Conservation (phyloP, 352 stramenopile species). For the Phytophthora pinifolia region DNA sequence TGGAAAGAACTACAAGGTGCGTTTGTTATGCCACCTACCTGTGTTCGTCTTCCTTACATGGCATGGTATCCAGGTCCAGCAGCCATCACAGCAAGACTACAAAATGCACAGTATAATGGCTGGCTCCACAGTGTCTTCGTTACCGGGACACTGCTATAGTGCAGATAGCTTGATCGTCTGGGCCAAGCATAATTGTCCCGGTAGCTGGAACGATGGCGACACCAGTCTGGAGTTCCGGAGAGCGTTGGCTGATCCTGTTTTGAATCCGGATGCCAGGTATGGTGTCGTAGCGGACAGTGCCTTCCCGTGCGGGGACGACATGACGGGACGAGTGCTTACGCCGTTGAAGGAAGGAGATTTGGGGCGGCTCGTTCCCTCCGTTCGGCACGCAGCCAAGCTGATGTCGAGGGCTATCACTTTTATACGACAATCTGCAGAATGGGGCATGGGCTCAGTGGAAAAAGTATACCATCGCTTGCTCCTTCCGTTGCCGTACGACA, state of each 20-base stretch:
- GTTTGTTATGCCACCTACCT: too few species aligned
- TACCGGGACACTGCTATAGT: slow-evolving; percentile 14
- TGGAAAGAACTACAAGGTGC: not conserved
- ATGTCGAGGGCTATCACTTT: not conserved
- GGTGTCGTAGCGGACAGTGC: slow-evolving; percentile 8
- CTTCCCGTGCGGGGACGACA: not conserved
- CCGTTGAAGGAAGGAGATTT: slow-evolving; percentile 2
- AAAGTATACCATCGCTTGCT: not conserved
- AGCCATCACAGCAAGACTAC: not conserved
- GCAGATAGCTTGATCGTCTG: slow-evolving; percentile 14
- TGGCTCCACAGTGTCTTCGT: slow-evolving; percentile 8
- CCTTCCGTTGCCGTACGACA: not conserved
- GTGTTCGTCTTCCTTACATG: too few species aligned
- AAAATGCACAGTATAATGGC: slow-evolving; percentile 20
- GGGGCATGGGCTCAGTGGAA: not conserved
- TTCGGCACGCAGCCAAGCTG: not conserved
- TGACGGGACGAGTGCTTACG: not conserved
- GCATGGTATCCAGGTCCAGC: not conserved
- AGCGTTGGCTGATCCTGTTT: not conserved
- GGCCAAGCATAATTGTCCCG: slow-evolving; percentile 16
- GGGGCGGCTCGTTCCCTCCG: not conserved
- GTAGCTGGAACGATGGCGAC: slow-evolving; percentile 19
- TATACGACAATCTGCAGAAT: too few species aligned
- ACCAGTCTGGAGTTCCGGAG: not conserved
- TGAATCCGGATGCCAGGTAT: not conserved